A percentile compares a stretch with the other conserved stretches of the same genome.
These are phyloP conservation scores for Solanum ahanhuiri DNA, from an alignment of 257 asterid genomes.

Conservation along the genomic window DNA sequence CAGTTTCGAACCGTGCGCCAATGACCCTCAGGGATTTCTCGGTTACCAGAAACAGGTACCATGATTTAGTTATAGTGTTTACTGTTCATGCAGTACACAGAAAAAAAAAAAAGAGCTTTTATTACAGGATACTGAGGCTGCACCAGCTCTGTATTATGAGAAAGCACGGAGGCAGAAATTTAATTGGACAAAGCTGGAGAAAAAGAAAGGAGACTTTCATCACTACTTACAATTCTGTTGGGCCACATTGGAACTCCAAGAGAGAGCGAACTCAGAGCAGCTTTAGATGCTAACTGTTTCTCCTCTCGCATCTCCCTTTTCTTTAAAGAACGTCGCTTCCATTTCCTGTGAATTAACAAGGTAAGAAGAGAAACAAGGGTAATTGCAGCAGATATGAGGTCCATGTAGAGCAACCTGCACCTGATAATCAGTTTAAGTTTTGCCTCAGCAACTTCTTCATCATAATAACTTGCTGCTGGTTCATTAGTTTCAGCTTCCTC, in stretches of 20 bases:
- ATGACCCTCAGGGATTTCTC: neutral
- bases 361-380: neutral
- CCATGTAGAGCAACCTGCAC: constrained; percentile 18
- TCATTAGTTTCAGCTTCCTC: constrained; percentile 46
- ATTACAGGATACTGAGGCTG: neutral
- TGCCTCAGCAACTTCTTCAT: constrained; percentile 66
- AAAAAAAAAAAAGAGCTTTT: neutral
- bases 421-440: constrained; percentile 77
- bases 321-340: constrained; percentile 67
- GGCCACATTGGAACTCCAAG: constrained; percentile 75
- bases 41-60: neutral
- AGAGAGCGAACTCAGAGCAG: constrained; percentile 60
- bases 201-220: neutral
- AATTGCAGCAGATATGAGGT: constrained; percentile 5
- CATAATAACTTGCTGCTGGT: constrained; percentile 28
- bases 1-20: neutral
- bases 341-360: constrained; percentile 41
- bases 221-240: constrained; percentile 43
- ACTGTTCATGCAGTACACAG: neutral
- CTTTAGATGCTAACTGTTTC: constrained; percentile 52
- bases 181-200: neutral
- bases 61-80: neutral
- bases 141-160: neutral
- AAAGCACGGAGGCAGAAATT: neutral
- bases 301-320: constrained; percentile 65